phyloP scores from a whole-genome alignment of 2,329 filamentous ascomycete genomes.

The Botryotinia convoluta region DNA sequence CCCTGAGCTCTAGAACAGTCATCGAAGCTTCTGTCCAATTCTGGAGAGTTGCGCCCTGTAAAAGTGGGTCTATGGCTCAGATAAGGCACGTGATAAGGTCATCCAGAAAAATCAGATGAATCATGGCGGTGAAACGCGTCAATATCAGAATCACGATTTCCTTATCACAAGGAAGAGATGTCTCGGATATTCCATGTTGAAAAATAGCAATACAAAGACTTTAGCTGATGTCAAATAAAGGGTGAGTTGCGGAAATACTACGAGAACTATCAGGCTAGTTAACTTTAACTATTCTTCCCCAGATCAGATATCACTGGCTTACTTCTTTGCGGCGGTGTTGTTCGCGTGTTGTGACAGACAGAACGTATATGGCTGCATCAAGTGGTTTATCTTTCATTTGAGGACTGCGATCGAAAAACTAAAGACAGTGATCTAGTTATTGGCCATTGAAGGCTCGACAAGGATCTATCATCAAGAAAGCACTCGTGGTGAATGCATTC shows the following conservation, averaged over 20 bases:
- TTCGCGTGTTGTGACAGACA: neutral
- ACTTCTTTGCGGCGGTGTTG: neutral
- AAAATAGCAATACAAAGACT: neutral
- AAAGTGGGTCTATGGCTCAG: neutral
- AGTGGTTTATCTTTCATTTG: neutral
- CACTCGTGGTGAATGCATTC: neutral
- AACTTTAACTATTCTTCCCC: neutral
- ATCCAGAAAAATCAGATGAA: neutral
- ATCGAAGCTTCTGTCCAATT: conserved; percentile 15
- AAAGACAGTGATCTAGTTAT: neutral
- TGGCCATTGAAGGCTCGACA: neutral
- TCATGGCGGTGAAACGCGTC: neutral
- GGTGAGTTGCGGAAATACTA: neutral
- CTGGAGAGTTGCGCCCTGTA: neutral
- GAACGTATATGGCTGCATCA: neutral
- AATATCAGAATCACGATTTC: neutral
- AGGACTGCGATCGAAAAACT: neutral
- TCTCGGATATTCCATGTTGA: neutral
- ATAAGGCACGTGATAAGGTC: neutral
- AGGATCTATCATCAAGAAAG: neutral
- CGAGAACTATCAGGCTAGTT: neutral
- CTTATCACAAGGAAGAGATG: neutral
- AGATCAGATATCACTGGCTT: neutral
- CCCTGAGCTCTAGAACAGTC: conserved; percentile 13
- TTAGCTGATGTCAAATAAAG: neutral